Conservation (phyloP, 371 early-diverging fungal genomes). For the Apophysomyces trapeziformis region DNA sequence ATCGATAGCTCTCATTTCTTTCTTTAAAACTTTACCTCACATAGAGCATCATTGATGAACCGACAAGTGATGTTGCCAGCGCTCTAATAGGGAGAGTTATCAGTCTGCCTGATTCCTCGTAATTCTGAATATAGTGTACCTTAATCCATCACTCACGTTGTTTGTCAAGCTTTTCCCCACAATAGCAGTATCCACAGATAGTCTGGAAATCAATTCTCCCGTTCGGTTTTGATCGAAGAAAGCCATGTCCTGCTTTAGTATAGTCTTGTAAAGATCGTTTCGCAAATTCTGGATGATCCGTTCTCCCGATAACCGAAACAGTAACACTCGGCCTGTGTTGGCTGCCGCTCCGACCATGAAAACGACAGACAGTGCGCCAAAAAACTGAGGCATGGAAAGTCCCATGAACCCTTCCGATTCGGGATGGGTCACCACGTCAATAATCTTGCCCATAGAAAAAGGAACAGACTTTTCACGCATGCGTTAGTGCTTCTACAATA, state of each 20-base stretch:
- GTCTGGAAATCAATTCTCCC: constrained; percentile 80
- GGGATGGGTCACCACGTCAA: constrained; percentile 70
- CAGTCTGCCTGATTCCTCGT: background rate
- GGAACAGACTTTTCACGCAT: constrained; percentile 58
- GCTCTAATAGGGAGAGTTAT: constrained; percentile 30
- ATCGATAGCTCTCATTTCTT: background rate
- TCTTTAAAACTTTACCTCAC: constrained; percentile 48
- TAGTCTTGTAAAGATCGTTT: constrained; percentile 53
- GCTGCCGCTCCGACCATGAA: constrained; percentile 75
- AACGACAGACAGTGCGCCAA: constrained; percentile 55
- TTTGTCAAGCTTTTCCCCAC: constrained; percentile 81
- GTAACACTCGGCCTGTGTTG: constrained; percentile 75
- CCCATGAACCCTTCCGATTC: constrained; percentile 53
- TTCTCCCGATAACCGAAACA: constrained; percentile 77
- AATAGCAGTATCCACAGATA: constrained; percentile 75
- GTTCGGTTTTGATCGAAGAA: constrained; percentile 79
- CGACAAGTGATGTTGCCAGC: constrained; percentile 59
- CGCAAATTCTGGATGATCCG: constrained; percentile 71
- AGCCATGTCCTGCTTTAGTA: constrained; percentile 70
- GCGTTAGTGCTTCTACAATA: background rate
- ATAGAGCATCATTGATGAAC: constrained; percentile 74
- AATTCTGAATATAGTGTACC: constrained; percentile 33
- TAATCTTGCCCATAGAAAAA: constrained; percentile 80
- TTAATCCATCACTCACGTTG: constrained; percentile 81
- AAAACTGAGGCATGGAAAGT: constrained; percentile 60